These are phyloP conservation scores for Verticillium nonalfalfae DNA, from an alignment of 2,329 filamentous ascomycete genomes.

Conservation along the genomic window DNA sequence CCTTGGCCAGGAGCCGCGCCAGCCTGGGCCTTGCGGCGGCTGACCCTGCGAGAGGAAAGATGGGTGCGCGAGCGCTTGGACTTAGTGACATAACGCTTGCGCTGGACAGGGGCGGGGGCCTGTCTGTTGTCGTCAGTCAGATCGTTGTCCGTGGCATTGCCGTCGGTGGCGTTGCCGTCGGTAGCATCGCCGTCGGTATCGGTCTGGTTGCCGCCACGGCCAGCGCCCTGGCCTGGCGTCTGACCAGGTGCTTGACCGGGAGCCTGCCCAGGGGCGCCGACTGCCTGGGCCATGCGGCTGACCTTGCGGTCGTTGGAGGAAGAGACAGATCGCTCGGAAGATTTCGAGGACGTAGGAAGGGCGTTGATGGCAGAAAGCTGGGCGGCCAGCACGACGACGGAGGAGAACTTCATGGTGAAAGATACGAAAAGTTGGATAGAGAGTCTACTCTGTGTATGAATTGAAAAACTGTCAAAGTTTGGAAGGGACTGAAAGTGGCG, in stretches of 20 bases:
- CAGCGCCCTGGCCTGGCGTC: slow-evolving; percentile 10
- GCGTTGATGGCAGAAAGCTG: neutral
- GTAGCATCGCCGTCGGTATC: neutral
- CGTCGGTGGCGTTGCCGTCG: neutral
- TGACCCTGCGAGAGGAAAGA: neutral
- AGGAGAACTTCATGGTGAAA: neutral
- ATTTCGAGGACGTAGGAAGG: neutral
- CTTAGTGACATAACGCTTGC: neutral
- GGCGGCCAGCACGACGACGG: neutral
- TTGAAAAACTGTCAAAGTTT: neutral
- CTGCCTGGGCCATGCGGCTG: neutral
- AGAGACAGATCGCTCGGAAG: neutral
- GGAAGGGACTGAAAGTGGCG: neutral
- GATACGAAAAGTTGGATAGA: neutral
- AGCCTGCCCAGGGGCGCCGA: neutral
- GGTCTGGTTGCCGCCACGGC: neutral
- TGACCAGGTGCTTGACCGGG: neutral
- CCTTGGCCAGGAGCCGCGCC: neutral
- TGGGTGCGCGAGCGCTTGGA: neutral
- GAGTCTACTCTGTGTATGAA: neutral
- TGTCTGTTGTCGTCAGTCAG: neutral
- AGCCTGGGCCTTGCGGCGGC: neutral
- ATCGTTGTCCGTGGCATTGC: neutral
- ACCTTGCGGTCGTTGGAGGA: neutral
- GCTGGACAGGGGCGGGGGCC: neutral